Evolutionary conservation across 768 basidiomycete genomes (phyloP).

Genomic region (Boletus reticulatus): DNA sequence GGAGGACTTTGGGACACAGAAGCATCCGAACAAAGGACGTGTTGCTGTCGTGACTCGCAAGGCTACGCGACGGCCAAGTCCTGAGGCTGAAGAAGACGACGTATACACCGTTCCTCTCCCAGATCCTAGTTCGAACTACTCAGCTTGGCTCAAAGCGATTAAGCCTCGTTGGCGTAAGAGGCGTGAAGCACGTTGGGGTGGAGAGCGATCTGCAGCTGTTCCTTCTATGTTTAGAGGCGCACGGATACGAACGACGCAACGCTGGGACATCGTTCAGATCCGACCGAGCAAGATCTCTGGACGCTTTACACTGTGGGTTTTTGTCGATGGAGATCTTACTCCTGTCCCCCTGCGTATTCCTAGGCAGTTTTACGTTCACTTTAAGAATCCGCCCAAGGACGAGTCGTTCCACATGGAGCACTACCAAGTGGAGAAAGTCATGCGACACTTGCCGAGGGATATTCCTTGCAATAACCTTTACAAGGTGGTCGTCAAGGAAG

Average conservation of each 20-base stretch:
- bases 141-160: constrained; percentile 75
- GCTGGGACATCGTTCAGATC: constrained; percentile 95
- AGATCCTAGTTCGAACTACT: constrained; percentile 62
- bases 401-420: constrained; percentile 64
- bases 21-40: constrained; percentile 34
- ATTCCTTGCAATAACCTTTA: constrained; percentile 77
- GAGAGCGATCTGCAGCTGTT: constrained; percentile 41
- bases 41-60: constrained; percentile 57
- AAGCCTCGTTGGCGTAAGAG: constrained; percentile 72
- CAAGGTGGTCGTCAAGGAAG: constrained; percentile 79
- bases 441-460: constrained; percentile 76
- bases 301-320: constrained; percentile 86
- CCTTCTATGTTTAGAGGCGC: constrained; percentile 75
- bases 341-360: constrained; percentile 81
- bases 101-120: constrained; percentile 45
- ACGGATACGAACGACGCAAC: constrained; percentile 55
- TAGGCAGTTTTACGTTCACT: constrained; percentile 90
- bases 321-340: constrained; percentile 75
- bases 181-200: constrained; percentile 47
- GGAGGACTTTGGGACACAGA: constrained; percentile 50
- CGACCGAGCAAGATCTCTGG: constrained; percentile 74
- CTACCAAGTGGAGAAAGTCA: constrained; percentile 73
- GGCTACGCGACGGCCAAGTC: constrained; percentile 38
- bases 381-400: constrained; percentile 67
- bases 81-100: constrained; percentile 37